Percentiles rank a stretch among this genome's conserved stretches.
These are phyloP conservation scores for Harringtonia aguacate DNA, from an alignment of 2,329 filamentous ascomycete species.

Conservation along the genomic window DNA sequence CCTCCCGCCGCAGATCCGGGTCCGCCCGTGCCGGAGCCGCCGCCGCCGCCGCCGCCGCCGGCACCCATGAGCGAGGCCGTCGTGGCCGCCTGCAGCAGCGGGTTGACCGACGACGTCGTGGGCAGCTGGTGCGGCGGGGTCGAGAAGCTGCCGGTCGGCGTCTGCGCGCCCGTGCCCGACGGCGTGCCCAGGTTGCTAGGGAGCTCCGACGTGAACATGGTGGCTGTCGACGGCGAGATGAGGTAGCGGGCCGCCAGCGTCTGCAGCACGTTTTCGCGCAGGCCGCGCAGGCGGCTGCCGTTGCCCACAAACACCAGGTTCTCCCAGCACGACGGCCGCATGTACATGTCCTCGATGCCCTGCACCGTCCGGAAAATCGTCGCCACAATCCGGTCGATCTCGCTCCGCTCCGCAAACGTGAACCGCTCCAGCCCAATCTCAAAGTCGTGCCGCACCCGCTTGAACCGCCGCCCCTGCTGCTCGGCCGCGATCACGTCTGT, in stretches of 20 bases:
- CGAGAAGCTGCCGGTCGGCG: constrained; percentile 57
- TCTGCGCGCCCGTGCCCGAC: constrained; percentile 81
- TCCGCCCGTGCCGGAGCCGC: constrained; percentile 16
- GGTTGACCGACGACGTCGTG: constrained; percentile 55
- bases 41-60: constrained; percentile 21
- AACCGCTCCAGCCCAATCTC: constrained; percentile 72
- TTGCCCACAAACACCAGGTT: constrained; percentile 86
- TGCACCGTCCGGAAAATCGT: constrained; percentile 77
- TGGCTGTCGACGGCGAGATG: constrained; percentile 83
- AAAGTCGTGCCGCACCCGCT: constrained; percentile 48
- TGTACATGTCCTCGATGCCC: constrained; percentile 72
- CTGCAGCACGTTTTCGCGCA: constrained; percentile 78
- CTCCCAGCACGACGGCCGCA: constrained; percentile 84
- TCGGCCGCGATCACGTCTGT: constrained; percentile 7
- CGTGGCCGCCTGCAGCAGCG: constrained; percentile 58
- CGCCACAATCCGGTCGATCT: constrained; percentile 75
- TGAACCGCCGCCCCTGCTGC: constrained; percentile 12
- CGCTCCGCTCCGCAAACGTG: constrained; percentile 53
- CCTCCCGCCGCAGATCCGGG: constrained; percentile 30
- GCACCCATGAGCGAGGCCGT: constrained; percentile 34
- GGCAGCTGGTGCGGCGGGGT: constrained; percentile 46
- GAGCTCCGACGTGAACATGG: constrained; percentile 94
- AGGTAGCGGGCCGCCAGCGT: constrained; percentile 75
- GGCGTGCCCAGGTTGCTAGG: constrained; percentile 91
- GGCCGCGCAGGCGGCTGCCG: constrained; percentile 61